Base-by-base conservation (phyloP, 345 rosid species). In the Populus ilicifolia region DNA sequence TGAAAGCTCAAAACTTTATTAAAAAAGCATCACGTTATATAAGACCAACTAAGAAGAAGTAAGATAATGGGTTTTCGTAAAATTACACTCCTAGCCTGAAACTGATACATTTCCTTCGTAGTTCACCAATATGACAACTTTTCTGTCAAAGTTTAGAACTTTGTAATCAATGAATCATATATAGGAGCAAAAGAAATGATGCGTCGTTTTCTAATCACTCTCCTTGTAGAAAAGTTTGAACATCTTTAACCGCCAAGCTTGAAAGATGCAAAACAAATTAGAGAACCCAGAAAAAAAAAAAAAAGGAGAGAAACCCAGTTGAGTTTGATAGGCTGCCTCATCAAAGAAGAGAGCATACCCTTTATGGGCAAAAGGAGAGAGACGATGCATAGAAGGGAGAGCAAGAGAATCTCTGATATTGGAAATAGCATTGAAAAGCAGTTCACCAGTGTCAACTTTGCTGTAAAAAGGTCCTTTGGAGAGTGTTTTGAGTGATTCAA, bases 331-430 rank as follows among this genome's bases (percentile, higher is more conserved):
- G 70, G 54, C 73, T 48, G 90, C 96, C 81, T 89, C 93, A 65
- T 91, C 94, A 71, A 95, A 93, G 88, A 86, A 86, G 73, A 90
- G 85, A 8, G 89, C 82, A 78, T 88, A 90, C 48, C 96, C 98
- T 41, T 80, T 81, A 33, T 80, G 77, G 66, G 93, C 80, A 72
- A 50, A 84, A 25, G 81, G 88, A 17, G 90, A 78, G 68, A 89
- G 87, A 80, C 83, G 80, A 18, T 81, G 65, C 5, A 20, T 13
- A 44, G 83, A 66, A 29, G 85, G 85, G 36, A 82, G 79, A 48
- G 88, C 79, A 6, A 92, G 87, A 14, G 92, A 85, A 70, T 41
- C 74, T 70, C 94, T 85, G 79, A 91, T 83, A 77, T 83, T 88
- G 67, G 86, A 83, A 48, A 94, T 85, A 76, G 93, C 88, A 9